A percentile compares a stretch with the other conserved stretches of the same genome.
Conservation (phyloP, 768 basidiomycete genomes). For the Pholiota microspora region DNA sequence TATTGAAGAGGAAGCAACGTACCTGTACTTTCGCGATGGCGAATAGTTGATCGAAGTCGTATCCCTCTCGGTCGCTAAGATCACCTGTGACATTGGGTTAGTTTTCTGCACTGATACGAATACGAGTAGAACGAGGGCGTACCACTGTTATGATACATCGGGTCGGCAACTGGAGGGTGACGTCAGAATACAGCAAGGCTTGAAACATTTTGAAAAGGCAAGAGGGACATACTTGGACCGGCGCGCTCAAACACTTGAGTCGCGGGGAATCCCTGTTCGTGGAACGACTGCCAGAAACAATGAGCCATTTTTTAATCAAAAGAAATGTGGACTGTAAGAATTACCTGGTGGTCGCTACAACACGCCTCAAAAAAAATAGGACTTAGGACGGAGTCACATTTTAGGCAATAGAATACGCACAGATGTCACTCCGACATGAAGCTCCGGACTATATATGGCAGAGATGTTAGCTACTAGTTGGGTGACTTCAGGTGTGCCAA, state of each 20-base stretch:
- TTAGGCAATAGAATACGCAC: constrained; percentile 31
- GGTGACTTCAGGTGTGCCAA: constrained; percentile 75
- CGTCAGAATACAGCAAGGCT: constrained; percentile 2
- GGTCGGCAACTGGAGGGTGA: constrained; percentile 65
- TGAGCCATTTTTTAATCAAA: no score
- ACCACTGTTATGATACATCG: constrained; percentile 89
- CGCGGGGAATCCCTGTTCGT: constrained; percentile 79
- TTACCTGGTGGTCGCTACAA: constrained; percentile 88
- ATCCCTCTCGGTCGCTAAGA: constrained; percentile 73
- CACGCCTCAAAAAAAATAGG: constrained; percentile 49
- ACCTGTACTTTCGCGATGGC: constrained; percentile 90
- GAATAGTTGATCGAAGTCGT: constrained; percentile 78
- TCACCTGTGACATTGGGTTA: constrained; percentile 52
- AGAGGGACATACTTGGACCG: constrained; percentile 54
- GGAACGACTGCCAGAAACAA: constrained; percentile 58
- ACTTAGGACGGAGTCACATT: no score
- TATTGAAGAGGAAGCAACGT: constrained; percentile 16
- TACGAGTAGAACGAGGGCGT: constrained; percentile 16
- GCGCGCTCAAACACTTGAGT: constrained; percentile 89
- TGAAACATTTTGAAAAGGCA: no score
- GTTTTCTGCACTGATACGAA: background rate
- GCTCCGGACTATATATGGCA: constrained; percentile 77
- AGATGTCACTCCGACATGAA: constrained; percentile 64
- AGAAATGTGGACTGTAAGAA: no score
- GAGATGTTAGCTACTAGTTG: constrained; percentile 76